A percentile compares a stretch with the other conserved stretches of the same genome.
Evolutionary conservation across 208 protist genomes (phyloP).

Genomic region (Trypanosoma vivax): DNA sequence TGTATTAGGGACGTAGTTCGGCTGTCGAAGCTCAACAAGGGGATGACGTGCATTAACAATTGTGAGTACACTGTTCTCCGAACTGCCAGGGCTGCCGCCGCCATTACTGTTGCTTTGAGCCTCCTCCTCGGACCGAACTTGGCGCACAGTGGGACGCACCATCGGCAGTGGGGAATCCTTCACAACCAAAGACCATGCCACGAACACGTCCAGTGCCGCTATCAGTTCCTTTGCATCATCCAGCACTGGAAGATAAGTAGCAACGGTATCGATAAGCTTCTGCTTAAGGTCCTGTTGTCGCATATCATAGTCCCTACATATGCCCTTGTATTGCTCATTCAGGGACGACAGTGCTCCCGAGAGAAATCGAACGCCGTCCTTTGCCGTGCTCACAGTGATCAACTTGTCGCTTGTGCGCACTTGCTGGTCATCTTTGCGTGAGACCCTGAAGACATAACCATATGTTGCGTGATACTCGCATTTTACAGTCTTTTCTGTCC

Average conservation of each 20-base stretch:
- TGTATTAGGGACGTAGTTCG: constrained; percentile 73
- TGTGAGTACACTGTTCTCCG: constrained; percentile 27
- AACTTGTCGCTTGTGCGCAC: constrained; percentile 78
- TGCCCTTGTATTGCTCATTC: constrained; percentile 71
- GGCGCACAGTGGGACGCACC: constrained; percentile 74
- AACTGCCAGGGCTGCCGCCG: not conserved
- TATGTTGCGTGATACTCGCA: constrained; percentile 82
- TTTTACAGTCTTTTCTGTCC: constrained; percentile 89
- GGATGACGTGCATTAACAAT: constrained; percentile 81
- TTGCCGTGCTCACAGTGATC: constrained; percentile 80
- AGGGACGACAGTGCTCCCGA: constrained; percentile 74
- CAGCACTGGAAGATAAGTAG: constrained; percentile 92
- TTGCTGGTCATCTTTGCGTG: constrained; percentile 87
- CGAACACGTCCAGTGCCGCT: constrained; percentile 92
- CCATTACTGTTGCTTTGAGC: constrained; percentile 8
- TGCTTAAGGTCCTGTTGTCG: constrained; percentile 83
- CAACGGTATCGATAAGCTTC: constrained; percentile 90
- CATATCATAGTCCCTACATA: constrained; percentile 65
- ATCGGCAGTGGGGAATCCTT: constrained; percentile 85
- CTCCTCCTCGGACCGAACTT: constrained; percentile 3
- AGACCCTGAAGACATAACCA: constrained; percentile 89
- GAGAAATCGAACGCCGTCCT: constrained; percentile 94
- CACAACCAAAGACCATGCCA: constrained; percentile 85
- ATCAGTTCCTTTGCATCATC: constrained; percentile 92
- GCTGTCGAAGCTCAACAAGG: constrained; percentile 80